These are phyloP conservation scores for Herpetomonas tarakana DNA, from an alignment of 208 protist genomes.

Conservation along the genomic window DNA sequence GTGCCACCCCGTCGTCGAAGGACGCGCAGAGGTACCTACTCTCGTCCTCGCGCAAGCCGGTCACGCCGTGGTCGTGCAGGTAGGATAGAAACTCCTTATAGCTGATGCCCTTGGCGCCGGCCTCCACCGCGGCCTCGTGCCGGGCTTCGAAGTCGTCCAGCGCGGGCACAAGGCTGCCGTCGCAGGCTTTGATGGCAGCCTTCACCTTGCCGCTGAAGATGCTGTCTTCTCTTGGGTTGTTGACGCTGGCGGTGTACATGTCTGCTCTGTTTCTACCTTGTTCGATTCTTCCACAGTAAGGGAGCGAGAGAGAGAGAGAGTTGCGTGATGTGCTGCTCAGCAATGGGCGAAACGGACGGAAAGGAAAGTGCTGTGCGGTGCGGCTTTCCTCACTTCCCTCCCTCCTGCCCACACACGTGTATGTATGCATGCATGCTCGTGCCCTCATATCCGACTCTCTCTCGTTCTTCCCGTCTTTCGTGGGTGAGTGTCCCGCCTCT, in stretches of 20 bases:
- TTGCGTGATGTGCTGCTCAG: background rate
- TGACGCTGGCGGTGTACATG: slow-evolving; percentile 59
- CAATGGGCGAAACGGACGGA: background rate
- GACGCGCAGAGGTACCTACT: slow-evolving; percentile 57
- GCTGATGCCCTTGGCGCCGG: slow-evolving; percentile 43
- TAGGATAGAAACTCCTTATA: slow-evolving; percentile 53
- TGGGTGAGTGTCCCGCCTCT: no score
- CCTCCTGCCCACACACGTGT: no score
- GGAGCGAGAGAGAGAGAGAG: background rate
- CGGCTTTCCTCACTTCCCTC: background rate
- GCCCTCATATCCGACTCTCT: no score
- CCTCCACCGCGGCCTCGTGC: slow-evolving; percentile 23
- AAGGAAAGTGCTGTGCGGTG: background rate
- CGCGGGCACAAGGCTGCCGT: slow-evolving; percentile 43
- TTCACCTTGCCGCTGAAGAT: slow-evolving; percentile 75
- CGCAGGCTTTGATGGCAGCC: slow-evolving; percentile 33
- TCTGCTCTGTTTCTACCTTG: background rate
- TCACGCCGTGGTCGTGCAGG: slow-evolving; percentile 39
- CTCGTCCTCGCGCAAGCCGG: slow-evolving; percentile 41
- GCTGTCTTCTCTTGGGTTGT: slow-evolving; percentile 71
- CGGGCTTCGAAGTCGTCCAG: slow-evolving; percentile 55
- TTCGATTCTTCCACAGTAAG: background rate
- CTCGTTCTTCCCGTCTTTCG: no score
- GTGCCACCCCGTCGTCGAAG: slow-evolving; percentile 55
- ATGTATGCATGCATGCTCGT: no score